A percentile compares a stretch with the other conserved stretches of the same genome.
Conservation (phyloP, 345 rosid species). For the Bruguiera gymnorhiza region DNA sequence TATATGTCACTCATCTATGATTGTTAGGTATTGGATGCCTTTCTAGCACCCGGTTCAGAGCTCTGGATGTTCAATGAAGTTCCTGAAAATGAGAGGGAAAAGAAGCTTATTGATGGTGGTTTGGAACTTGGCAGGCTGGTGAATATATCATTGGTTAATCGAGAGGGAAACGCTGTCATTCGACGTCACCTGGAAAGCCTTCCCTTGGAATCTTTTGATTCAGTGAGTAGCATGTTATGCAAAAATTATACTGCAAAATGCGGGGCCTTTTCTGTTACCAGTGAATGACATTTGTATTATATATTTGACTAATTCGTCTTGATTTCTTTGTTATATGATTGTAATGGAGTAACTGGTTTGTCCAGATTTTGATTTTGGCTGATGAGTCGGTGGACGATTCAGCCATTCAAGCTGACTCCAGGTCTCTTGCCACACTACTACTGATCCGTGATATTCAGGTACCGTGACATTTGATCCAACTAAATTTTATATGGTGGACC, state of each 20-base stretch:
- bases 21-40: slow-evolving; percentile 65
- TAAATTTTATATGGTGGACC: neutral
- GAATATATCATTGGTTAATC: slow-evolving; percentile 55
- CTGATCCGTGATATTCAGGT: slow-evolving; percentile 83
- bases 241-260: neutral
- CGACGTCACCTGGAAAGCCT: slow-evolving; percentile 73
- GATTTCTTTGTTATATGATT: neutral
- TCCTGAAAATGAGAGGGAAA: slow-evolving; percentile 61
- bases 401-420: slow-evolving; percentile 78
- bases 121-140: slow-evolving; percentile 51
- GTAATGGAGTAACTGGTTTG: slow-evolving; percentile 5
- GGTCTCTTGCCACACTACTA: slow-evolving; percentile 70
- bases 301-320: neutral
- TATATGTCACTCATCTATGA: slow-evolving; percentile 11
- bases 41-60: slow-evolving; percentile 62
- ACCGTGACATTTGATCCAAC: slow-evolving; percentile 11
- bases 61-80: slow-evolving; percentile 91
- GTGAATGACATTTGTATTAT: neutral
- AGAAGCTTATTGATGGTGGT: slow-evolving; percentile 68
- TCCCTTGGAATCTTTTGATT: slow-evolving; percentile 69
- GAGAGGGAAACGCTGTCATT: slow-evolving; percentile 74
- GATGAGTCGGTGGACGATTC: slow-evolving; percentile 79
- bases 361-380: slow-evolving; percentile 69
- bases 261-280: neutral
- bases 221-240: slow-evolving; percentile 39